Base-by-base conservation (phyloP, 352 stramenopile genomes). In the Pythium insidiosum region DNA sequence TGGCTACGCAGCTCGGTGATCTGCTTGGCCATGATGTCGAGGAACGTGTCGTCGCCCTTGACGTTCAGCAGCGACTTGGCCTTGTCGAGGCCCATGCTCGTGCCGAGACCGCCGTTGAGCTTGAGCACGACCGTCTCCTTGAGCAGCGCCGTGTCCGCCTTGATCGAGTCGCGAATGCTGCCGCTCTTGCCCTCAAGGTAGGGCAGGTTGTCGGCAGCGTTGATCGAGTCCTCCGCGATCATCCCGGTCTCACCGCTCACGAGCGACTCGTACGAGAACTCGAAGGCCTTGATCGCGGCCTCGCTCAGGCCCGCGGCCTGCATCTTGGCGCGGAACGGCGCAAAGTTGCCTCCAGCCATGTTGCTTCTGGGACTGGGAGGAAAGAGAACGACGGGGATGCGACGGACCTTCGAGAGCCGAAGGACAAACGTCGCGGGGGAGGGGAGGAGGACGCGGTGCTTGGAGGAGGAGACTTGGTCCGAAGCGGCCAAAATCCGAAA, bases 201-300 rank as follows among this genome's bases (percentile, higher is more conserved):
- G 24, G 70, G 64, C 38, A 93, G 57, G 49, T 81, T 64, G 54
- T 85, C 68, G 26, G 82, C 78, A 22, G 94, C 79, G 41, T 76
- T 63, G 60, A 99, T 98, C 45, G 83, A 94, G 38, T 66, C 65
- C 66, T 99, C 96, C 24, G 89, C 60, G 63, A 99, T 99, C 80
- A 98, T 97, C 53, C 96, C 96, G 19, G 88, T 97, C 44, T 96
- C 88, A 56, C 88, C 88, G 50, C 81, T 88, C 53, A 94, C 76
- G 34, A 99, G 87, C 22, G 94, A 94, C 38, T 95, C 80, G 75
- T 98, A 99, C 36, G 92, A 97, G 59, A 90, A 97, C 78, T 98
- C 91, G 56, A 99, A 99, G 38, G 96, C 92, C 56, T 96, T 94
- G 71, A 99, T 97, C 48, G 95, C 95, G 16, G 95, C 95, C 28